phyloP scores from a whole-genome alignment of 2,329 filamentous ascomycete species.

The Boeremia lycopersici region DNA sequence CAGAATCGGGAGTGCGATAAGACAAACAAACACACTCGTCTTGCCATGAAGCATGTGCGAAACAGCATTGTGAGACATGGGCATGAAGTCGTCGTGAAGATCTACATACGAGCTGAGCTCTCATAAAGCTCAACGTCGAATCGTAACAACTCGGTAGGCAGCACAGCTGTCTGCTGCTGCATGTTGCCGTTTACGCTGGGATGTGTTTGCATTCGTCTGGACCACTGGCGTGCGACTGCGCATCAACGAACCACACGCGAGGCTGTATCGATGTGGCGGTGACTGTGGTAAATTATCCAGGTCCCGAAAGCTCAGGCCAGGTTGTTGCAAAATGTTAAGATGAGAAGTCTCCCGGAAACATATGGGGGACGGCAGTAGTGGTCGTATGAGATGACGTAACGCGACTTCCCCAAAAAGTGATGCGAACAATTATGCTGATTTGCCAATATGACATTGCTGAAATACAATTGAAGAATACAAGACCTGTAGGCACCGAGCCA shows the following conservation, averaged over 20 bases:
- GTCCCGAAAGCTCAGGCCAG: no score
- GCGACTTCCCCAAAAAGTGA: no score
- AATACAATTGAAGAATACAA: no score
- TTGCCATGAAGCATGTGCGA: neutral
- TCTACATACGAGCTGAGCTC: neutral
- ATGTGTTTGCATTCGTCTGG: neutral
- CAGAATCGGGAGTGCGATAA: neutral
- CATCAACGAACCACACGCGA: neutral
- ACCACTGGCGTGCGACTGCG: neutral
- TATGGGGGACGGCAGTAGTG: no score
- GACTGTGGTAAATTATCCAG: no score
- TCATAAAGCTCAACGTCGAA: neutral
- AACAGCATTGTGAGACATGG: neutral
- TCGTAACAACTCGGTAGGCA: neutral
- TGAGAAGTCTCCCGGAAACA: no score
- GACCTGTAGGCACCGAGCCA: no score
- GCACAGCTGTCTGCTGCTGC: neutral
- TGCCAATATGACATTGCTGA: no score
- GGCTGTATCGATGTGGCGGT: neutral
- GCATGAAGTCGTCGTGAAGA: neutral
- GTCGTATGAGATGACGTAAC: no score
- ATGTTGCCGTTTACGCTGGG: neutral
- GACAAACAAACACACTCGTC: no score
- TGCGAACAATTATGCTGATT: no score
- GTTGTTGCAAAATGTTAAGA: no score